Conservation (phyloP, 208 protist species). For the Trypanosoma caninum region DNA sequence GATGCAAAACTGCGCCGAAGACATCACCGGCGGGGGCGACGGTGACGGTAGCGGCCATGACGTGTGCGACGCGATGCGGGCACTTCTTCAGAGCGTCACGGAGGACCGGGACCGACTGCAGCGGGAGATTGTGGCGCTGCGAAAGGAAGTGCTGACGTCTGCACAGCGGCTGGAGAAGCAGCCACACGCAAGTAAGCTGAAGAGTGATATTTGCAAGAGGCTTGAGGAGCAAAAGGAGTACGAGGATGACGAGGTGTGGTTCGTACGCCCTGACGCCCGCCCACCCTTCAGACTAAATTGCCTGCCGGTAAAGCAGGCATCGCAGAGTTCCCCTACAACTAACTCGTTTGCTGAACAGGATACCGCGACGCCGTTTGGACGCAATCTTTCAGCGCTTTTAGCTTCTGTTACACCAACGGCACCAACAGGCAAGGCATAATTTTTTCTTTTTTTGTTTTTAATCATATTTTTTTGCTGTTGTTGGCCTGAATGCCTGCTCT, state of each 20-base stretch:
- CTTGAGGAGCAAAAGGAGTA: constrained; percentile 15
- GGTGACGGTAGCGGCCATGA: constrained; percentile 2
- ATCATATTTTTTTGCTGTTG: not conserved
- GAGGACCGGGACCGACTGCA: constrained; percentile 21
- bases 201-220: constrained; percentile 1
- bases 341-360: not conserved
- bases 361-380: constrained; percentile 1
- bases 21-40: not conserved
- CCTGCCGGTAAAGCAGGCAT: not conserved
- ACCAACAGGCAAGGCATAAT: too few relatives aligned
- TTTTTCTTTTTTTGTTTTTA: constrained; percentile 4
- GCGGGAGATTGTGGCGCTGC: constrained; percentile 7
- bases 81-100: constrained; percentile 20
- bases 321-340: not conserved
- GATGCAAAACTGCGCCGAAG: constrained; percentile 1
- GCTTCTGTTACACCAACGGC: not conserved
- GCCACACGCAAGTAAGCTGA: not conserved
- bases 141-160: not conserved
- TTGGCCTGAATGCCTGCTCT: not conserved
- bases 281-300: constrained; percentile 15
- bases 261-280: constrained; percentile 2
- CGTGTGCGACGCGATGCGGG: constrained; percentile 23
- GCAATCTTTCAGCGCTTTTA: constrained; percentile 23
- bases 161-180: not conserved
- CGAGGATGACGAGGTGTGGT: constrained; percentile 18